Evolutionary conservation across 495 filamentous ascomycete genomes (phyloP).

Genomic region (Hypoxylon intermedium): DNA sequence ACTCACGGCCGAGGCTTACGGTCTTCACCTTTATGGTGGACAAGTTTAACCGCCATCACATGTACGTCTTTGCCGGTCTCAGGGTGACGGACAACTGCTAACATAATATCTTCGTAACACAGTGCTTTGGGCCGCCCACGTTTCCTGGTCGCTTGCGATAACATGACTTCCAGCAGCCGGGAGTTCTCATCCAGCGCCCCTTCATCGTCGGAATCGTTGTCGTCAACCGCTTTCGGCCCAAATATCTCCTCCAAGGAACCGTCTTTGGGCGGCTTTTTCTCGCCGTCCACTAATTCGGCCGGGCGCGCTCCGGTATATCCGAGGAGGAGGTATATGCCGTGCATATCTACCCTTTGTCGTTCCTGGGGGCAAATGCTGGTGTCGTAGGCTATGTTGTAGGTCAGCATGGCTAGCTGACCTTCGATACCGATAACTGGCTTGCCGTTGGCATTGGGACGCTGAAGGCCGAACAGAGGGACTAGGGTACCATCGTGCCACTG

Average conservation of each 20-base stretch:
- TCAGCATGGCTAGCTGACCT: conserved; percentile 35
- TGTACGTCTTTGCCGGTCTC: conserved; percentile 36
- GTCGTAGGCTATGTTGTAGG: conserved; percentile 40
- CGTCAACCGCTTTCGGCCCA: neutral
- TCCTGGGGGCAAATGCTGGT: conserved; percentile 35
- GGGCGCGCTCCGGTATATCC: conserved; percentile 25
- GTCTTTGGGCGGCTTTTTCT: conserved; percentile 27
- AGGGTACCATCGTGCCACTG: conserved; percentile 30
- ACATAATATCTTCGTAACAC: conserved; percentile 41
- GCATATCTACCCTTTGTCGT: conserved; percentile 27
- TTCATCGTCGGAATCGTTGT: conserved; percentile 11
- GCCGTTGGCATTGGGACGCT: conserved; percentile 25
- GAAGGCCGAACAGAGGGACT: conserved; percentile 19
- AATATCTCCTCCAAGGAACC: conserved; percentile 29
- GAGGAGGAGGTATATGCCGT: conserved; percentile 27
- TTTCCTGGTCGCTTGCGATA: conserved; percentile 17
- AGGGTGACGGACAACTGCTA: conserved; percentile 39
- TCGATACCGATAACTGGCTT: conserved; percentile 36
- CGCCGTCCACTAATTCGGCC: conserved; percentile 28
- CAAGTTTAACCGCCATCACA: conserved; percentile 36
- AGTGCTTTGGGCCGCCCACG: conserved; percentile 33
- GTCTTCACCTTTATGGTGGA: conserved; percentile 43
- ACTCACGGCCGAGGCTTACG: conserved; percentile 45
- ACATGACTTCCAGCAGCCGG: conserved; percentile 26
- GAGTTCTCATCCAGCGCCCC: conserved; percentile 21